Evolutionary conservation across 1,284 basidiomycete genomes (phyloP).

Genomic region (Wolfiporia cocos): DNA sequence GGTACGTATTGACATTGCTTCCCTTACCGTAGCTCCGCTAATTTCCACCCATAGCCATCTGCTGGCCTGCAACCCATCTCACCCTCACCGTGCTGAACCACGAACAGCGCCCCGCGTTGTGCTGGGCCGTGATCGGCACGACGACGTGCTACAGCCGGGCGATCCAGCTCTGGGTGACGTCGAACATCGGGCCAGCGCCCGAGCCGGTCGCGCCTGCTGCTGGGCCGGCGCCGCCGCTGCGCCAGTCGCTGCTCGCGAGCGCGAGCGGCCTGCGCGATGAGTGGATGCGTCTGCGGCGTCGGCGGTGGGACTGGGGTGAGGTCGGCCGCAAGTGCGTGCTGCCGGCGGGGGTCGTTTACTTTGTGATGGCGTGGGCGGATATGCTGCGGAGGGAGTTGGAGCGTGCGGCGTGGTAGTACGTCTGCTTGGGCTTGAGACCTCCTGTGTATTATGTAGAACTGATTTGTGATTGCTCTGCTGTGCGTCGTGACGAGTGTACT

Average conservation of each 20-base stretch:
- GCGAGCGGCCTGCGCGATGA: slow-evolving; percentile 24
- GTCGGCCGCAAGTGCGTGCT: slow-evolving; percentile 61
- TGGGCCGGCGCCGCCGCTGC: slow-evolving; percentile 1
- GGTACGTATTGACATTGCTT: slow-evolving; percentile 19
- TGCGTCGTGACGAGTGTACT: no score
- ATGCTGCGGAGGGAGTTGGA: slow-evolving; percentile 35
- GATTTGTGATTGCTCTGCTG: no score
- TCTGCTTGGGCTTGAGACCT: no score
- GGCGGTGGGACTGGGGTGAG: slow-evolving; percentile 70
- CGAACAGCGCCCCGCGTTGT: slow-evolving; percentile 56
- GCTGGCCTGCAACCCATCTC: slow-evolving; percentile 83
- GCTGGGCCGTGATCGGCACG: slow-evolving; percentile 79
- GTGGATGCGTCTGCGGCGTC: slow-evolving; percentile 39
- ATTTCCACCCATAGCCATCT: slow-evolving; percentile 52
- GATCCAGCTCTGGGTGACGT: slow-evolving; percentile 83
- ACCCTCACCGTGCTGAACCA: slow-evolving; percentile 65
- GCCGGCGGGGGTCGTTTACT: slow-evolving; percentile 66
- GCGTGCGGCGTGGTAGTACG: no score
- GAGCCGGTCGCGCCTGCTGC: slow-evolving; percentile 5
- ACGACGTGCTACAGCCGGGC: slow-evolving; percentile 71
- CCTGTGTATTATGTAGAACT: no score
- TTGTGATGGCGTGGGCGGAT: slow-evolving; percentile 73
- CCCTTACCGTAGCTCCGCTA: not conserved
- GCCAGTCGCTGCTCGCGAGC: slow-evolving; percentile 3
- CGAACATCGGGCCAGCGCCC: slow-evolving; percentile 43